Base-by-base conservation (phyloP, 2,329 filamentous ascomycete species). In the Exophiala bonariae region DNA sequence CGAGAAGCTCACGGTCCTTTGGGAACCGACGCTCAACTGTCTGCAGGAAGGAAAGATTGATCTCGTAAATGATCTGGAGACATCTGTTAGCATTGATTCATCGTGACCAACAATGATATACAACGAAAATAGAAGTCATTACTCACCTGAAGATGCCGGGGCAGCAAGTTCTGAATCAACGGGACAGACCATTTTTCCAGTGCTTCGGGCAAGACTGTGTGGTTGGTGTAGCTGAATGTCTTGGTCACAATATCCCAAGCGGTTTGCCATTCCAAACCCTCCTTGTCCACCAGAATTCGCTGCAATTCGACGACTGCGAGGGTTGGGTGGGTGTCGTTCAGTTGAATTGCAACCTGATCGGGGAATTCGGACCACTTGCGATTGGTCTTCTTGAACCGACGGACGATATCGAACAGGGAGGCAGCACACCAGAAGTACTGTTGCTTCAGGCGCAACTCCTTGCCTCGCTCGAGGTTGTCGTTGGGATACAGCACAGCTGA, bases 361-460 rank as follows among this genome's bases (percentile, higher is more conserved):
- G 92, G 79, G 72, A 99, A 99, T 63, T 95, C 87, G 57, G 73
- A 85, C 93, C 93, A 99, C 6, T 86, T 75, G 55, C 92, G 85
- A 75, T 89, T 90, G 14, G 89, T 84, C 80, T 97, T 99, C 79
- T 97, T 99, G 83, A 97, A 99, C 49, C 93, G 85, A 49, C 93
- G 87, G 50, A 99, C 87, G 65, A 99, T 99, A 63, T 99, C 93
- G 64, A 89, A 89, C 3, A 99, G 79, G 13, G 93, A 99, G 13
- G 93, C 93, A 42, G 93, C 91, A 63, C 96, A 95, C 93, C 93
- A 99, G 75, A 99, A 99, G 78, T 99, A 99, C 69, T 99, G 93
- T 70, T 99, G 93, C 80, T 99, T 99, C 69, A 99, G 73, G 44
- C 93, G 89, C 55, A 99, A 82, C 75, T 99, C 93, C 71, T 99